A percentile compares a stretch with the other conserved stretches of the same genome.
These are phyloP conservation scores for Leucoagaricus sp. DNA, from an alignment of 1,284 basidiomycete genomes.

Conservation along the genomic window DNA sequence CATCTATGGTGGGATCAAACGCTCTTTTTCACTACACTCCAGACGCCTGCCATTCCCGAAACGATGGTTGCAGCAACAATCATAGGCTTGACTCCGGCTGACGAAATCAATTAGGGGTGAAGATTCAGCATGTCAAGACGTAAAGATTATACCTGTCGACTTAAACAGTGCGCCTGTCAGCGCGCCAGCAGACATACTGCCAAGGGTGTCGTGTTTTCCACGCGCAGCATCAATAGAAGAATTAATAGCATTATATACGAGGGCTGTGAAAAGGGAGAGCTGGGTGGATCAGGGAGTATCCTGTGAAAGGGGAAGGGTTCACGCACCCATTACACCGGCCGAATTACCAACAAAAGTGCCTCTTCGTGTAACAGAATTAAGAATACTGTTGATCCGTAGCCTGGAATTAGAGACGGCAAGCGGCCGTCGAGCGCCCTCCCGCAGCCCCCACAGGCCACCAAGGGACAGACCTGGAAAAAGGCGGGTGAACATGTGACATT, in stretches of 20 bases:
- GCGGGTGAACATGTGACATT: conserved; percentile 70
- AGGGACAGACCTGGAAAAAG: conserved; percentile 82
- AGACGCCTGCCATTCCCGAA: conserved; percentile 85
- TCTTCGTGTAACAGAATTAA: conserved; percentile 95
- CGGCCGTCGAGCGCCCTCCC: conserved; percentile 89
- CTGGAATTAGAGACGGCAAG: conserved; percentile 82
- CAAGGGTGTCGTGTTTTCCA: conserved; percentile 89
- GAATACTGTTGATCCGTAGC: conserved; percentile 93
- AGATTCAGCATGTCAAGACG: conserved; percentile 22
- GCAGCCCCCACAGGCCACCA: conserved; percentile 94
- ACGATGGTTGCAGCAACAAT: conserved; percentile 87
- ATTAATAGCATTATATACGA: conserved; percentile 97
- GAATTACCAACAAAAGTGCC: conserved; percentile 99
- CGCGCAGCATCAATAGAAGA: conserved; percentile 89
- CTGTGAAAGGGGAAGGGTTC: conserved; percentile 33
- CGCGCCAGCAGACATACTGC: conserved; percentile 91
- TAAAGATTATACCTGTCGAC: conserved; percentile 74
- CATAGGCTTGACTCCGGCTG: conserved; percentile 90
- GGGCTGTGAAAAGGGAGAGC: conserved; percentile 55
- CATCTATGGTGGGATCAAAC: conserved; percentile 50
- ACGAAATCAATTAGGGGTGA: conserved; percentile 36
- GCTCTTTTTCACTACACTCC: conserved; percentile 90
- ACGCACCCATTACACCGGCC: conserved; percentile 92
- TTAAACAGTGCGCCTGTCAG: conserved; percentile 93
- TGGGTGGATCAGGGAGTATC: conserved; percentile 26